These are phyloP conservation scores for Cerioporus squamosus DNA, from an alignment of 1,284 basidiomycete genomes.

Conservation along the genomic window DNA sequence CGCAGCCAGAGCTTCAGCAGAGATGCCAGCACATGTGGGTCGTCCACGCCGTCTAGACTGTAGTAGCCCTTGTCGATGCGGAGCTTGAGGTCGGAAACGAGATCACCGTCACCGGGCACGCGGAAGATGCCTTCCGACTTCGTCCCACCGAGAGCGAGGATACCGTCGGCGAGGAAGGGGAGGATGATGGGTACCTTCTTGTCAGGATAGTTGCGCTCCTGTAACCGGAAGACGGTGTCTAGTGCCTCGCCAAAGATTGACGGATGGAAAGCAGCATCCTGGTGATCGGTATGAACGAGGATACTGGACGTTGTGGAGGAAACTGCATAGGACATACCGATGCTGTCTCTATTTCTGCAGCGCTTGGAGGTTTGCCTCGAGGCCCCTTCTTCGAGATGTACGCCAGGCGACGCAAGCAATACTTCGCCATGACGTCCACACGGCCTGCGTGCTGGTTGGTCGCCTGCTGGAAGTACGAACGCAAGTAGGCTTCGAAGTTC, in stretches of 20 bases:
- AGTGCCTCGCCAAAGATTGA: constrained; percentile 91
- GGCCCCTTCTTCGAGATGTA: constrained; percentile 81
- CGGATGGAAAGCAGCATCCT: constrained; percentile 93
- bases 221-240: constrained; percentile 80
- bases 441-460: constrained; percentile 71
- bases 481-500: constrained; percentile 84
- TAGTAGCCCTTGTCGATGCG: constrained; percentile 91
- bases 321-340: constrained; percentile 58
- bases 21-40: constrained; percentile 87
- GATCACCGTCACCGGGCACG: constrained; percentile 86
- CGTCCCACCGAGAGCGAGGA: constrained; percentile 84
- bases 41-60: constrained; percentile 84
- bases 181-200: constrained; percentile 89
- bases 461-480: constrained; percentile 74
- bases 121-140: constrained; percentile 90
- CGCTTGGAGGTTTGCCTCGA: constrained; percentile 78
- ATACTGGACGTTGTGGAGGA: not conserved
- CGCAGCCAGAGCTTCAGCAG: constrained; percentile 92
- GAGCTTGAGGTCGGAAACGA: constrained; percentile 83
- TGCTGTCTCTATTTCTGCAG: constrained; percentile 87
- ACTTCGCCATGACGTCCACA: constrained; percentile 88
- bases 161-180: constrained; percentile 89
- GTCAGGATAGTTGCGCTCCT: constrained; percentile 82
- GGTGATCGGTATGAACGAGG: constrained; percentile 3
- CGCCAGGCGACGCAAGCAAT: constrained; percentile 75